These are phyloP conservation scores for Boletellus deceptivus DNA, from an alignment of 1,284 basidiomycete genomes.

Conservation along the genomic window DNA sequence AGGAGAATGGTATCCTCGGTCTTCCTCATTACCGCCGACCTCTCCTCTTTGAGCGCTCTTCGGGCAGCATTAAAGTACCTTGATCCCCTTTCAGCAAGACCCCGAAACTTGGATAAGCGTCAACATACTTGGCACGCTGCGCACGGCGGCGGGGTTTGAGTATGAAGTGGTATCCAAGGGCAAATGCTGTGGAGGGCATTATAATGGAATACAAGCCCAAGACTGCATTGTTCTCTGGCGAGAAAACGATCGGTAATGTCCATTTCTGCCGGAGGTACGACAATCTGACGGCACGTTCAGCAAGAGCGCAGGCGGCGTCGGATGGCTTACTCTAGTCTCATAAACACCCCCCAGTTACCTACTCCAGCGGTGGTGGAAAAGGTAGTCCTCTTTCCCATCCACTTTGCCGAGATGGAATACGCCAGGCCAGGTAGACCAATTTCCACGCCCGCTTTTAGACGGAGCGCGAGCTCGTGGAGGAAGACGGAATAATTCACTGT, in stretches of 20 bases:
- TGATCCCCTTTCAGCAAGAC: slow-evolving; percentile 33
- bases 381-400: slow-evolving; percentile 29
- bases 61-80: slow-evolving; percentile 52
- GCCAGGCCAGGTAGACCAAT: slow-evolving; percentile 24
- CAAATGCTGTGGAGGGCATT: slow-evolving; percentile 47
- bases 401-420: slow-evolving; percentile 34
- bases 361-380: slow-evolving; percentile 35
- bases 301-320: slow-evolving; percentile 2
- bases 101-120: slow-evolving; percentile 6
- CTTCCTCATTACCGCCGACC: slow-evolving; percentile 54
- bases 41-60: slow-evolving; percentile 55
- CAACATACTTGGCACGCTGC: slow-evolving; percentile 36
- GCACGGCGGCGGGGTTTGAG: slow-evolving; percentile 48
- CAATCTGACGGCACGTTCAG: slow-evolving; percentile 30
- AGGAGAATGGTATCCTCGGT: slow-evolving; percentile 51
- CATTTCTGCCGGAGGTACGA: slow-evolving; percentile 54
- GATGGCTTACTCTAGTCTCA: slow-evolving; percentile 33
- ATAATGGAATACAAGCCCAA: slow-evolving; percentile 45
- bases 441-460: slow-evolving; percentile 36
- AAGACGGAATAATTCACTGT: slow-evolving; percentile 32
- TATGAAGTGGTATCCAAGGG: slow-evolving; percentile 48
- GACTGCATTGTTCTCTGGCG: slow-evolving; percentile 42
- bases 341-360: slow-evolving; percentile 30
- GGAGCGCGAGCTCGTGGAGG: slow-evolving; percentile 33
- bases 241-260: slow-evolving; percentile 53